A percentile compares a stretch with the other conserved stretches of the same genome.
Conservation (phyloP, 441 rosid genomes). For the Adansonia madagascariensis region DNA sequence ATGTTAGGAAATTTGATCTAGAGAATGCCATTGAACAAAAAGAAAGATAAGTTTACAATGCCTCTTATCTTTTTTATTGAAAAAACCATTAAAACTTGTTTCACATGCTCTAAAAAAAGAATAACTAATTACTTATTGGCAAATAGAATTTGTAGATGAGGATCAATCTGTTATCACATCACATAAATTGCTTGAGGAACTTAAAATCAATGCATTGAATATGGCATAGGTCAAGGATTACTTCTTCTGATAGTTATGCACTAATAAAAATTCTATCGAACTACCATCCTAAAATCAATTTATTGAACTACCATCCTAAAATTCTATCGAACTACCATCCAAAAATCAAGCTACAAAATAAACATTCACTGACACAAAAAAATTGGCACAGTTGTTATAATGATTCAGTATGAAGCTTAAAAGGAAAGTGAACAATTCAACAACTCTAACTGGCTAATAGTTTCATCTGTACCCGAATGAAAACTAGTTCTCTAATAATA, state of each 20-base stretch:
- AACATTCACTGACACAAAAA: background rate
- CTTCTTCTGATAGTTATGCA: background rate
- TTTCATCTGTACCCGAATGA: background rate
- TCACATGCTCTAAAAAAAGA: background rate
- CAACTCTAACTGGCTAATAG: background rate
- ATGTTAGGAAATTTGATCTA: background rate
- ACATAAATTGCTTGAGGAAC: background rate
- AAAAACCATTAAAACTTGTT: background rate
- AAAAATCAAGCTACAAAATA: background rate
- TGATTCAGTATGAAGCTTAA: background rate
- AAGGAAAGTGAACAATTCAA: background rate
- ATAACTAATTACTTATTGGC: background rate
- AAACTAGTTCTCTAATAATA: background rate
- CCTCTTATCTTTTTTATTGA: background rate
- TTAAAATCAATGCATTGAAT: background rate
- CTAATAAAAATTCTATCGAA: background rate
- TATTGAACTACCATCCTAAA: background rate
- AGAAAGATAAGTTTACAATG: background rate
- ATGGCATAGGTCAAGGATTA: background rate
- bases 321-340: too few species aligned
- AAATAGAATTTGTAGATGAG: background rate
- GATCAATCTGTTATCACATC: background rate
- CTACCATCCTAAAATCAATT: background rate
- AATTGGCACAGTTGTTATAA: background rate
- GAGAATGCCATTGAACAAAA: background rate